Evolutionary conservation across 2,329 filamentous ascomycete genomes (phyloP).

Genomic region (Epichloe festucae): DNA sequence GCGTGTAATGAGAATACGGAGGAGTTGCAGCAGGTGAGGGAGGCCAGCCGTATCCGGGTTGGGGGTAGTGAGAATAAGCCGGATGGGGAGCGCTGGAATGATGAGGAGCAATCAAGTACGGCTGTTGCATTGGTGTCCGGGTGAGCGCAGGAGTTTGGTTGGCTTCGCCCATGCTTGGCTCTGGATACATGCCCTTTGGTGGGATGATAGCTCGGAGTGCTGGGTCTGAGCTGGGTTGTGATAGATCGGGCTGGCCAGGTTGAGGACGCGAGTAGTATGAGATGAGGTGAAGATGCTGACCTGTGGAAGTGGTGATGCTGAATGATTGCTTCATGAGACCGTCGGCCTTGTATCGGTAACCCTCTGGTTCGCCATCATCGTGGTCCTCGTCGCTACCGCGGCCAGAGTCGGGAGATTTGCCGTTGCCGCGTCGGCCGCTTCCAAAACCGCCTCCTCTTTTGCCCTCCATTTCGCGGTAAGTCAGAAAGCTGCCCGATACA

Average conservation of each 20-base stretch:
- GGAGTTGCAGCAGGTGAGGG: constrained; percentile 43
- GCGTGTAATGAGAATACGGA: constrained; percentile 35
- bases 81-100: constrained; percentile 17
- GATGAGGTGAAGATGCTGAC: constrained; percentile 92
- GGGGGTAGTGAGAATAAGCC: constrained; percentile 27
- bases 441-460: constrained; percentile 76
- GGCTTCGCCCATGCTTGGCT: constrained; percentile 81
- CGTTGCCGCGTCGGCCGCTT: constrained; percentile 41
- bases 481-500: constrained; percentile 93
- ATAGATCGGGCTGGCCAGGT: constrained; percentile 56
- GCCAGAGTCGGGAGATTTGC: constrained; percentile 73
- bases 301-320: constrained; percentile 82
- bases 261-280: constrained; percentile 87
- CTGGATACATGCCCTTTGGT: constrained; percentile 90
- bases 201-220: constrained; percentile 70
- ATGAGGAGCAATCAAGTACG: constrained; percentile 24
- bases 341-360: constrained; percentile 89
- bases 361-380: constrained; percentile 73
- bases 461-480: constrained; percentile 97
- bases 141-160: constrained; percentile 71
- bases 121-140: constrained; percentile 51
- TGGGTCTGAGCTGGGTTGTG: constrained; percentile 72
- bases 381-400: constrained; percentile 76
- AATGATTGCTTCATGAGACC: constrained; percentile 99
- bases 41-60: constrained; percentile 38